These are phyloP conservation scores for Fusarium poae DNA, from an alignment of 2,329 filamentous ascomycete genomes.

Conservation along the genomic window DNA sequence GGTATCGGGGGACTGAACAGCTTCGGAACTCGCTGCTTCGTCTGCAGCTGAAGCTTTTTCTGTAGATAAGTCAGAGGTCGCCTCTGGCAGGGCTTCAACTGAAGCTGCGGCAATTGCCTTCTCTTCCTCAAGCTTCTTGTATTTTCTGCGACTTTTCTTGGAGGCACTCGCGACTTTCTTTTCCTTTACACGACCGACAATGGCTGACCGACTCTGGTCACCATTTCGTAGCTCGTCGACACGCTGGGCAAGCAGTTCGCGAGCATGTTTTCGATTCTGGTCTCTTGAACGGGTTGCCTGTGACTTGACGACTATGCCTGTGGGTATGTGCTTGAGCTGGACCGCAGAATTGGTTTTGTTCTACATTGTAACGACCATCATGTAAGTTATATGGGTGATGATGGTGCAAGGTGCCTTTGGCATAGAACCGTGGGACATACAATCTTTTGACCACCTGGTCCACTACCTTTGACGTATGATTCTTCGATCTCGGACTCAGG, in stretches of 20 bases:
- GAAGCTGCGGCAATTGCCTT: conserved; percentile 49
- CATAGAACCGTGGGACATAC: conserved; percentile 56
- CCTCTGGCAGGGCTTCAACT: neutral
- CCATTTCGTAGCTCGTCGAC: conserved; percentile 81
- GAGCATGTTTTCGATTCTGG: conserved; percentile 89
- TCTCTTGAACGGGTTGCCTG: conserved; percentile 89
- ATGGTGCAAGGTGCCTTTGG: neutral
- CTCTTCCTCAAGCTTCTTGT: conserved; percentile 70
- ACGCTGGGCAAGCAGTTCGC: conserved; percentile 79
- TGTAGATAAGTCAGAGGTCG: neutral
- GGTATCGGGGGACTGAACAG: neutral
- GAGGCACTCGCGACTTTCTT: conserved; percentile 79
- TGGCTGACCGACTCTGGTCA: conserved; percentile 72
- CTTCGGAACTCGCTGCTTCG: conserved; percentile 1
- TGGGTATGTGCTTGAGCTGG: conserved; percentile 90
- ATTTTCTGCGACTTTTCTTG: conserved; percentile 89
- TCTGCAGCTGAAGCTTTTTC: neutral
- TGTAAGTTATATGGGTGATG: conserved; percentile 5
- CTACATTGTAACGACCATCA: conserved; percentile 54
- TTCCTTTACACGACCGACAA: conserved; percentile 73
- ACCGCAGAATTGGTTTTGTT: conserved; percentile 98
- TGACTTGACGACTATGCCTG: conserved; percentile 92
- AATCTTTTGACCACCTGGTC: conserved; percentile 96
- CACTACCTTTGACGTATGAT: conserved; percentile 88
- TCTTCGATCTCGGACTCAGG: conserved; percentile 85